phyloP scores from a whole-genome alignment of 331 rosid genomes.

The Quercus phellos region DNA sequence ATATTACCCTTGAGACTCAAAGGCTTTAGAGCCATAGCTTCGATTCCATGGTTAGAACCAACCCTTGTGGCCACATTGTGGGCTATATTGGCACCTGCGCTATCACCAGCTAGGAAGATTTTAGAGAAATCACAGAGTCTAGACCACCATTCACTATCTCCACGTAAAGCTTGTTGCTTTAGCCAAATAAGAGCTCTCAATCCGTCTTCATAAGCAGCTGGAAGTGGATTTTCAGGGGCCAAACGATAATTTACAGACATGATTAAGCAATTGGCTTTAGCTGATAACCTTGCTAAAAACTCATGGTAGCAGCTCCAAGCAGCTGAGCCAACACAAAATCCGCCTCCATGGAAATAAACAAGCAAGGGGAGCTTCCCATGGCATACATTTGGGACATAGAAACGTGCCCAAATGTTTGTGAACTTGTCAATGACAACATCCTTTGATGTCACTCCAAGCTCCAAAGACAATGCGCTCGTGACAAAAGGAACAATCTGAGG shows the following conservation, averaged over 20 bases:
- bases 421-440: constrained; percentile 59
- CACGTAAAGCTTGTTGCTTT: constrained; percentile 34
- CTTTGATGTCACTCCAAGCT: constrained; percentile 42
- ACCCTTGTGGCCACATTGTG: constrained; percentile 44
- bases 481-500: constrained; percentile 57
- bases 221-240: constrained; percentile 88
- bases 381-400: constrained; percentile 50
- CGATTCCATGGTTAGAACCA: constrained; percentile 14
- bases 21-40: constrained; percentile 26
- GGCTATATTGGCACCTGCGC: constrained; percentile 86
- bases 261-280: constrained; percentile 43
- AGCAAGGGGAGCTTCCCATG: constrained; percentile 52
- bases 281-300: constrained; percentile 47
- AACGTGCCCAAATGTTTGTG: constrained; percentile 66
- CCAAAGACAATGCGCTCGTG: constrained; percentile 27
- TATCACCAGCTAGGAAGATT: constrained; percentile 70
- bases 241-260: constrained; percentile 75
- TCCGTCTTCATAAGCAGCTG: constrained; percentile 84
- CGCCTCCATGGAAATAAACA: constrained; percentile 87
- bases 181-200: constrained; percentile 55
- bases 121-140: constrained; percentile 45
- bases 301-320: constrained; percentile 85
- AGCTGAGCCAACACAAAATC: constrained; percentile 83
- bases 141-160: constrained; percentile 47
- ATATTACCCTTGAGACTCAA: constrained; percentile 46